Conservation (phyloP, 139 green algal genomes). For the Coccomyxa sp. region DNA sequence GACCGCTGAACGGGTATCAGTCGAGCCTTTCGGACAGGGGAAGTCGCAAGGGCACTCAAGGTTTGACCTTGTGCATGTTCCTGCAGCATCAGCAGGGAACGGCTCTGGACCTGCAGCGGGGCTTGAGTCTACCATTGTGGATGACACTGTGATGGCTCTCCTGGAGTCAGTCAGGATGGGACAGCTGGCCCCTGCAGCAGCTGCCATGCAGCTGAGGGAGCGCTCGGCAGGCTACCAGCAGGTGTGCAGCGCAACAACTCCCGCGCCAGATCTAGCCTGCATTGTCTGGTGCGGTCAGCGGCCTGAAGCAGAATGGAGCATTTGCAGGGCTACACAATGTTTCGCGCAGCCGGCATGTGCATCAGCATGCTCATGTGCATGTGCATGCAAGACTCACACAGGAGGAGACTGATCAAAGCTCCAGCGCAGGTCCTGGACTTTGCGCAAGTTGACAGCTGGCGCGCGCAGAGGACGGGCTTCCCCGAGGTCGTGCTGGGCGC, state of each 20-base stretch:
- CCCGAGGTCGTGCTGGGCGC: conserved; percentile 60
- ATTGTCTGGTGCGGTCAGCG: not conserved
- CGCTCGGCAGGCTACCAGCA: conserved; percentile 14
- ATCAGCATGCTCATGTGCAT: not conserved
- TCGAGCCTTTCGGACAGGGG: no score
- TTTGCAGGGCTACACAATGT: not conserved
- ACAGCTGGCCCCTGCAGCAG: conserved; percentile 5
- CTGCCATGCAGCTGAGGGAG: conserved; percentile 11
- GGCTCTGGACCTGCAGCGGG: no score
- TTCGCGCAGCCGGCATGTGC: not conserved
- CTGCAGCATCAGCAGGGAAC: no score
- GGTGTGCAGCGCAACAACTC: not conserved
- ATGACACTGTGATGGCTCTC: conserved; percentile 4
- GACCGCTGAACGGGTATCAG: no score
- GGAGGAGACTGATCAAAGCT: not conserved
- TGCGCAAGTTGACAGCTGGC: conserved; percentile 13
- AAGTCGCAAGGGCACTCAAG: no score
- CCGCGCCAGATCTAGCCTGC: no score
- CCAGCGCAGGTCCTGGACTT: not conserved
- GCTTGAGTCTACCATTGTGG: conserved; percentile 7
- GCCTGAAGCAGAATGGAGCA: not conserved
- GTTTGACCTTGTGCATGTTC: no score
- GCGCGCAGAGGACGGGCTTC: conserved; percentile 35
- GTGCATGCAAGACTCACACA: not conserved
- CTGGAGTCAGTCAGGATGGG: conserved; percentile 4